Base-by-base conservation (phyloP, 495 filamentous ascomycete genomes). In the Aspergillus bridgeri region DNA sequence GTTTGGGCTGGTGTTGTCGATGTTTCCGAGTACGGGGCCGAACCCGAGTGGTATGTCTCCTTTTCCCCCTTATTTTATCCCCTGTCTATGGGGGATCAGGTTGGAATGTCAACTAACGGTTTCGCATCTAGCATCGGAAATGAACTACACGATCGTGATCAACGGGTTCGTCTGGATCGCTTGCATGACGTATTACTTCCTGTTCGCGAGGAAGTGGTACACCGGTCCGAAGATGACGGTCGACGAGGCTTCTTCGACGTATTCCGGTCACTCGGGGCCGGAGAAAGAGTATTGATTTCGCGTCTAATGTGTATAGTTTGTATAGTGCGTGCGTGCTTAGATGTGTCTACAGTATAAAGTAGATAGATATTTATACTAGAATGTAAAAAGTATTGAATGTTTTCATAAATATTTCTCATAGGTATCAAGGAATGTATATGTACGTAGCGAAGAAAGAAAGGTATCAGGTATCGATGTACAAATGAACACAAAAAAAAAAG, bases 181-280 rank as follows among this genome's bases (percentile, higher is more conserved):
- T 0, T 76, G 81, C 6, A 68, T 86, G 61, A n/a, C 68, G 13
- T 89, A 88, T 65, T 88, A 87, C 65, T 80, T 83, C 65, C 66
- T 89, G 0, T 82, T 82, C 33, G 88, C 88, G 0, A 75, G 75
- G 13, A 85, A 84, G 60, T 90, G 88, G 87, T 91, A 88, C 63
- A 86, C 86, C 42, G 88, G 88, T 1, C 88, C 88, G 0, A 83
- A 83, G 61, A 82, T 88, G 63, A 90, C 89, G 48, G 70, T 89
- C 22, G 78, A 86, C 57, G 59, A 54, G 24, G 17, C 58, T 47
- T 47, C 44, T 1, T 38, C 33, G 33, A 38, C 33, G 33, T 38
- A 38, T 19, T 47, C 44, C n/a, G 21, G 11, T 3, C 19, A 47
- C 9, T 19, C 44, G 6, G 44, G 44, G 44, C 21, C 44, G n/a